phyloP scores from a whole-genome alignment of 345 rosid genomes.

The Dipteronia sinensis region DNA sequence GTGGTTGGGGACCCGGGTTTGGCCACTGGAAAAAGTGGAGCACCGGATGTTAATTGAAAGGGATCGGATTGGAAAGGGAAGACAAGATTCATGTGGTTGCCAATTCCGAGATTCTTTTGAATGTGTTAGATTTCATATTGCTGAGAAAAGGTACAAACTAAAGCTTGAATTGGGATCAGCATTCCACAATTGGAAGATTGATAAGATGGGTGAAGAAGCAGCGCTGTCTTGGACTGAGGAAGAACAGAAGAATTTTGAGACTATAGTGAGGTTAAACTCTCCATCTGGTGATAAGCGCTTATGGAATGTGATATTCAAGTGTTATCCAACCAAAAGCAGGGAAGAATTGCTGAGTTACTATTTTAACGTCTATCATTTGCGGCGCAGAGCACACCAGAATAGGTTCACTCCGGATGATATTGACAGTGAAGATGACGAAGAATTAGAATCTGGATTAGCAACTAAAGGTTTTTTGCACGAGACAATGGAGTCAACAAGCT shows the following conservation, averaged over 20 bases:
- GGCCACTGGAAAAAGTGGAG: constrained; percentile 62
- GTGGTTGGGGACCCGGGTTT: constrained; percentile 74
- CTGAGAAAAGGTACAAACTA: constrained; percentile 50
- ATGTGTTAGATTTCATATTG: constrained; percentile 75
- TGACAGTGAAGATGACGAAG: constrained; percentile 72
- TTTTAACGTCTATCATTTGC: constrained; percentile 73
- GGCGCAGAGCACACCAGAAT: constrained; percentile 74
- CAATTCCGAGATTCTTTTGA: constrained; percentile 53
- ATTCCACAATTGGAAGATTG: constrained; percentile 59
- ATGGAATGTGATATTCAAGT: constrained; percentile 50
- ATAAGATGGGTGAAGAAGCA: constrained; percentile 76
- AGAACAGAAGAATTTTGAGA: constrained; percentile 56
- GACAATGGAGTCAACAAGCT: constrained; percentile 40
- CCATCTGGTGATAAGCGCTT: constrained; percentile 41
- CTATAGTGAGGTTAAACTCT: constrained; percentile 41
- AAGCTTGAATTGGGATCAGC: constrained; percentile 72
- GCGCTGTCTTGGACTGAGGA: constrained; percentile 51
- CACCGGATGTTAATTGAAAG: constrained; percentile 58
- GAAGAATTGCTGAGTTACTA: constrained; percentile 70
- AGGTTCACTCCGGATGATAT: constrained; percentile 49
- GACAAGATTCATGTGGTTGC: constrained; percentile 82
- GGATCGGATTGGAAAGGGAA: constrained; percentile 88
- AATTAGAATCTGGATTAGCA: constrained; percentile 30
- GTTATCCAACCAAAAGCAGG: constrained; percentile 50
- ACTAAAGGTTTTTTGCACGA: constrained; percentile 27